phyloP scores from a whole-genome alignment of 176 grass and related monocot genomes.

The Triticum urartu region DNA sequence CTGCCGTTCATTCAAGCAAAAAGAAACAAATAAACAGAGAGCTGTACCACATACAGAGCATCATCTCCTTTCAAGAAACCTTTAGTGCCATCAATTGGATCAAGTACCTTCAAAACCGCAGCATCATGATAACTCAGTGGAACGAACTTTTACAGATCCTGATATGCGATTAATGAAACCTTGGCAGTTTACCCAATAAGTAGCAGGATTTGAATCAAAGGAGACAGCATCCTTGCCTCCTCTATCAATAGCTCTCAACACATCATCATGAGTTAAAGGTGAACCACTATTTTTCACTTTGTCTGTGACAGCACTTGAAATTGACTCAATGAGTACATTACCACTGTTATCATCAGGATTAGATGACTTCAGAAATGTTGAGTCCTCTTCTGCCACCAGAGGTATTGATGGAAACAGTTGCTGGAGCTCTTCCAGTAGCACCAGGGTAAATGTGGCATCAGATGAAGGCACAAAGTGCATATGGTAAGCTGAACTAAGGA shows the following conservation, averaged over 20 bases:
- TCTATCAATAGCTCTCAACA: conserved; percentile 91
- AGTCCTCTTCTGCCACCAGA: conserved; percentile 91
- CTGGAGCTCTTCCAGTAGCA: conserved; percentile 64
- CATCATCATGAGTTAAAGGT: conserved; percentile 58
- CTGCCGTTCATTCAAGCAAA: neutral
- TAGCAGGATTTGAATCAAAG: conserved; percentile 73
- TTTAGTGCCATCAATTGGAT: conserved; percentile 96
- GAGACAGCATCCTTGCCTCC: conserved; percentile 77
- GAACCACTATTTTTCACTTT: conserved; percentile 43
- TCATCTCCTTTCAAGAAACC: conserved; percentile 83
- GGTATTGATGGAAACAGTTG: conserved; percentile 79
- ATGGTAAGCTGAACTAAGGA: conserved; percentile 19
- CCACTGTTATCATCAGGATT: conserved; percentile 31
- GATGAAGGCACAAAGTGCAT: conserved; percentile 15
- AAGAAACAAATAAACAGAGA: conserved; percentile 1
- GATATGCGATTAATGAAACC: neutral
- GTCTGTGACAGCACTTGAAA: conserved; percentile 58
- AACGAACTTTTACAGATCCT: conserved; percentile 23
- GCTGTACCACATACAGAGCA: conserved; percentile 88
- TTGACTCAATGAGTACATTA: conserved; percentile 58
- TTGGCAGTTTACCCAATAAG: conserved; percentile 66
- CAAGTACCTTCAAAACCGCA: conserved; percentile 69
- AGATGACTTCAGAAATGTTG: conserved; percentile 51
- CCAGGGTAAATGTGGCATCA: conserved; percentile 35
- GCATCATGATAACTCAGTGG: neutral